Evolutionary conservation across 179 eudicot species (phyloP).

Genomic region (Drosera spatulata): DNA sequence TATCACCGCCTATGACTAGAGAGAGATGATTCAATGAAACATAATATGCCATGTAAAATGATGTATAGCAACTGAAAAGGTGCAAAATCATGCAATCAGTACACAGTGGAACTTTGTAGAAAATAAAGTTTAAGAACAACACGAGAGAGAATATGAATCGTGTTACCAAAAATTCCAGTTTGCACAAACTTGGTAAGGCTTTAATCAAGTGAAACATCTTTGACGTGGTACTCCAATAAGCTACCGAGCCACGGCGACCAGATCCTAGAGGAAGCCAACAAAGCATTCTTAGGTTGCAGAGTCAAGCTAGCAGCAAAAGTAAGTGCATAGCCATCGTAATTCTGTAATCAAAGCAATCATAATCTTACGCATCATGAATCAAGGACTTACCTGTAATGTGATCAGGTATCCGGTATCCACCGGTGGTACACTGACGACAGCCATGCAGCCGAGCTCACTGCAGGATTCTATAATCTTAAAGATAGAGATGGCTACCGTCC

Average conservation of each 20-base stretch:
- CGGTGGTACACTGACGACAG: conserved; percentile 73
- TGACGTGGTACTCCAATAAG: conserved; percentile 86
- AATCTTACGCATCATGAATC: neutral
- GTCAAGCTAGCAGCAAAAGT: conserved; percentile 66
- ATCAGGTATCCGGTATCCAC: conserved; percentile 72
- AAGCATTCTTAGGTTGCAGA: conserved; percentile 54
- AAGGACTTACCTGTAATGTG: neutral
- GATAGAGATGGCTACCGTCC: conserved; percentile 75
- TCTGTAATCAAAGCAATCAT: neutral
- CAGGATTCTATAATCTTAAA: conserved; percentile 70
- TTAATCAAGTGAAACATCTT: too few species aligned
- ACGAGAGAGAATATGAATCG: too few species aligned
- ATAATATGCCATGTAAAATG: too few species aligned
- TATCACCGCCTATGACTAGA: too few species aligned
- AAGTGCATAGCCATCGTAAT: conserved; percentile 3
- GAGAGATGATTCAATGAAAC: too few species aligned
- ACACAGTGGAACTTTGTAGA: too few species aligned
- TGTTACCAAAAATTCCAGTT: too few species aligned
- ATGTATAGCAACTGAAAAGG: too few species aligned
- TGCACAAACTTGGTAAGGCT: too few species aligned
- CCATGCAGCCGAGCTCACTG: conserved; percentile 81
- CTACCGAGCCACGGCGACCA: conserved; percentile 70
- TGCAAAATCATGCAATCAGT: too few species aligned
- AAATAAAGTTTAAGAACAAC: too few species aligned
- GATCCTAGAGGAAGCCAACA: conserved; percentile 77